These are phyloP conservation scores for Fusarium sacchari DNA, from an alignment of 2,329 filamentous ascomycete genomes.

Conservation along the genomic window DNA sequence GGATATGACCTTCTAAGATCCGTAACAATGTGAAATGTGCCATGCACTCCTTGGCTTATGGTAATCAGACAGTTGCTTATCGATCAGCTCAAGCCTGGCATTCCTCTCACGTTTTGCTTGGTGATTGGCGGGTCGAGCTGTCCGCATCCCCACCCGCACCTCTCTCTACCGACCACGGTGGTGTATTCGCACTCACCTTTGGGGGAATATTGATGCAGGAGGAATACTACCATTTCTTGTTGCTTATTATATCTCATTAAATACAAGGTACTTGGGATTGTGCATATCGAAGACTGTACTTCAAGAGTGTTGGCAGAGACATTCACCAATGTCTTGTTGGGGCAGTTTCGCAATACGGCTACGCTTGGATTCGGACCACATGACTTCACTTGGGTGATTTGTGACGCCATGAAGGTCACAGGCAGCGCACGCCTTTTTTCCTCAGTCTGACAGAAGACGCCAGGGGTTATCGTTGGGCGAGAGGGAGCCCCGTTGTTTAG, in stretches of 20 bases:
- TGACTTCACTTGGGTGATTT: slow-evolving; percentile 43
- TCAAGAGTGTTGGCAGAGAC: slow-evolving; percentile 3
- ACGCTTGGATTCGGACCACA: slow-evolving; percentile 30
- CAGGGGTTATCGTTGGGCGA: slow-evolving; percentile 27
- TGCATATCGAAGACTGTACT: neutral
- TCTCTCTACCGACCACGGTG: neutral
- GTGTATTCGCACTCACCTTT: slow-evolving; percentile 6
- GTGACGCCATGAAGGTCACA: slow-evolving; percentile 45
- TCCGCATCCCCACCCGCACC: slow-evolving; percentile 1
- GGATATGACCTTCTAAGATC: neutral
- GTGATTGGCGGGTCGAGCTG: slow-evolving; percentile 14
- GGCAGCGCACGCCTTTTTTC: slow-evolving; percentile 25
- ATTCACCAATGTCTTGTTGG: slow-evolving; percentile 31
- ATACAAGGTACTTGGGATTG: neutral
- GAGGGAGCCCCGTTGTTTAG: neutral
- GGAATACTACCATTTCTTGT: slow-evolving; percentile 11
- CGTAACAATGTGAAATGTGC: neutral
- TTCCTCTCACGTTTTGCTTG: neutral
- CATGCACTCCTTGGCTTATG: neutral
- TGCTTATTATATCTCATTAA: neutral
- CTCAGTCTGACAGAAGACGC: slow-evolving; percentile 12
- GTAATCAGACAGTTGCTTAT: neutral
- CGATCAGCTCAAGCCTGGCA: neutral
- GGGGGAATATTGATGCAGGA: slow-evolving; percentile 10
- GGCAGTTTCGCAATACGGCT: slow-evolving; percentile 16